These are phyloP conservation scores for Bipolaris oryzae DNA, from an alignment of 2,329 filamentous ascomycete genomes.

Conservation along the genomic window DNA sequence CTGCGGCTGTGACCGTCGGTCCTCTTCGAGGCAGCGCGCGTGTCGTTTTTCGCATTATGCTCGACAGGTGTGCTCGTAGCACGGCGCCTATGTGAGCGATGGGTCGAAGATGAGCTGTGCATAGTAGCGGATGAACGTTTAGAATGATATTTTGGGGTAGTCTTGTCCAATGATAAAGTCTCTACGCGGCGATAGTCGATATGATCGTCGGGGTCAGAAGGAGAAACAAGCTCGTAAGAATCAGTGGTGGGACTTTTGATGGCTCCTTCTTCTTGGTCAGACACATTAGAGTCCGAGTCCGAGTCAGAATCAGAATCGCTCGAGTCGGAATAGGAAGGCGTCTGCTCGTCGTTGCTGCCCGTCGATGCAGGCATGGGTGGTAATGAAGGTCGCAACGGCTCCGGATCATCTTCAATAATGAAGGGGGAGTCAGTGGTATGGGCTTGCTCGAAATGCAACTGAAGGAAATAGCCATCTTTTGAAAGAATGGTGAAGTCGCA, in stretches of 20 bases:
- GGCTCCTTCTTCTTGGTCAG: conserved; percentile 35
- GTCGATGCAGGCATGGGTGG: conserved; percentile 27
- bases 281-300: conserved; percentile 17
- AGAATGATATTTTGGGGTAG: conserved; percentile 43
- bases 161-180: conserved; percentile 47
- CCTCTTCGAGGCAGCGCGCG: conserved; percentile 24
- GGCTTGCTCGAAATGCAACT: conserved; percentile 50
- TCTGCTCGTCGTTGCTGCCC: conserved; percentile 23
- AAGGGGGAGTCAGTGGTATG: conserved; percentile 50
- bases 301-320: not conserved
- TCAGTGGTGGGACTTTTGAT: conserved; percentile 51
- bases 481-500: conserved; percentile 41
- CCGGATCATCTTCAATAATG: conserved; percentile 38
- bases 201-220: conserved; percentile 54
- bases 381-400: conserved; percentile 33
- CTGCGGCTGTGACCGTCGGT: conserved; percentile 27
- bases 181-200: conserved; percentile 53
- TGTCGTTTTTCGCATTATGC: conserved; percentile 26
- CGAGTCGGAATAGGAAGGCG: conserved; percentile 37
- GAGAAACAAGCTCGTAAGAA: conserved; percentile 52
- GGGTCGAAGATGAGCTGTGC: conserved; percentile 27
- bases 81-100: conserved; percentile 13
- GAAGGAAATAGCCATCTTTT: conserved; percentile 42
- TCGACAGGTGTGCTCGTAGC: conserved; percentile 34
- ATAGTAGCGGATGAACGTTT: conserved; percentile 41